Conservation (phyloP, 257 asterid species). For the Linaria vulgaris region DNA sequence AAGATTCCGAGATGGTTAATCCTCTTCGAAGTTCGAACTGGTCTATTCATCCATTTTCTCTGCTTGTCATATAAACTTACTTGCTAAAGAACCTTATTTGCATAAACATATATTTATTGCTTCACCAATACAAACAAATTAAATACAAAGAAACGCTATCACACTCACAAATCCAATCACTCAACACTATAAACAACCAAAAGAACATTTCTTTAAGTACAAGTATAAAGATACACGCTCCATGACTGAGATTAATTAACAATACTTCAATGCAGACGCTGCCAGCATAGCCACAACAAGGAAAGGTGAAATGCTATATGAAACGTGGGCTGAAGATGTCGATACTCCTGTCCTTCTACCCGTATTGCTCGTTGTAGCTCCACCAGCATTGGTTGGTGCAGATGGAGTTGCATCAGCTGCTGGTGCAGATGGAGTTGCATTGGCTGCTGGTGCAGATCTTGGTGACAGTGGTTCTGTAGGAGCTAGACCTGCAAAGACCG, state of each 20-base stretch:
- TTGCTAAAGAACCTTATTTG: too few relatives aligned
- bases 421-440: slow-evolving; percentile 32
- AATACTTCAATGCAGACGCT: slow-evolving; percentile 38
- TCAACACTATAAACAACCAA: slow-evolving; percentile 27
- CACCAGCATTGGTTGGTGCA: slow-evolving; percentile 22
- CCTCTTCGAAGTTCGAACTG: too few relatives aligned
- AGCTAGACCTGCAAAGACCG: slow-evolving; percentile 28
- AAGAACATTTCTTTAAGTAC: slow-evolving; percentile 30
- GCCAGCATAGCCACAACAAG: slow-evolving; percentile 32
- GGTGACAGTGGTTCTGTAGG: slow-evolving; percentile 39
- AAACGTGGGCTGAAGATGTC: slow-evolving; percentile 41
- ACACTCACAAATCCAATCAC: slow-evolving; percentile 34
- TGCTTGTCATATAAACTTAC: too few relatives aligned
- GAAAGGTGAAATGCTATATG: slow-evolving; percentile 32
- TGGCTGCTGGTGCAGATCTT: slow-evolving; percentile 32
- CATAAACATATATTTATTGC: too few relatives aligned
- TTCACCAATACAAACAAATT: too few relatives aligned
- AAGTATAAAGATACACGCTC: slow-evolving; percentile 1
- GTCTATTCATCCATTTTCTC: too few relatives aligned
- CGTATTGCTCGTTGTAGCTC: slow-evolving; percentile 33
- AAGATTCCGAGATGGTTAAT: too few relatives aligned
- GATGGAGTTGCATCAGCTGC: slow-evolving; percentile 28
- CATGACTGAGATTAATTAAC: slow-evolving; percentile 16
- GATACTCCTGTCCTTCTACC: slow-evolving; percentile 51
- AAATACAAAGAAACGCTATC: too few relatives aligned